Evolutionary conservation across 2,329 filamentous ascomycete genomes (phyloP).

Genomic region (Microthyrium microscopicum): DNA sequence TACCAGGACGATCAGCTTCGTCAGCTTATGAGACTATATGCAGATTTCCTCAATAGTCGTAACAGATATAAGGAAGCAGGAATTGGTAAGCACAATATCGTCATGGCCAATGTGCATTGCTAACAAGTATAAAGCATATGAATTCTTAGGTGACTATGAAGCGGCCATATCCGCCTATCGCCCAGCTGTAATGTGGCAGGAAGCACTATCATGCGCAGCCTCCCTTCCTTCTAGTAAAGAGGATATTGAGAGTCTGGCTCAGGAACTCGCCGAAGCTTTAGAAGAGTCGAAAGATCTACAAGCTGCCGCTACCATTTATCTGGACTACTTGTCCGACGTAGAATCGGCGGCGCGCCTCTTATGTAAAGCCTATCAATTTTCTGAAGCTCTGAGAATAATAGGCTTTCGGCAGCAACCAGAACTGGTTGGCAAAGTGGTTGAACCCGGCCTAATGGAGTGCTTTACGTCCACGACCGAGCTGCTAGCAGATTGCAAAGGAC

Average conservation of each 20-base stretch:
- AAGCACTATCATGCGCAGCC: conserved; percentile 67
- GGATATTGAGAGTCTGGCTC: conserved; percentile 52
- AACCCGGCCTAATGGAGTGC: conserved; percentile 63
- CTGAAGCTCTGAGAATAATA: conserved; percentile 70
- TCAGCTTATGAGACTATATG: conserved; percentile 62
- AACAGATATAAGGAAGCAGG: conserved; percentile 77
- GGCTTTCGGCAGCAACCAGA: conserved; percentile 41
- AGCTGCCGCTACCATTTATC: conserved; percentile 61
- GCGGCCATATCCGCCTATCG: conserved; percentile 73
- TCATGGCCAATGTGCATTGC: neutral
- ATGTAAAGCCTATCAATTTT: conserved; percentile 76
- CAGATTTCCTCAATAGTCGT: conserved; percentile 54
- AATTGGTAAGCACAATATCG: no score
- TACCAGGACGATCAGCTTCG: conserved; percentile 55
- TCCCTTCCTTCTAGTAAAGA: conserved; percentile 45
- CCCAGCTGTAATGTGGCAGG: conserved; percentile 75
- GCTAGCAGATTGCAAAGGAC: conserved; percentile 78
- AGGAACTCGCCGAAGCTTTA: conserved; percentile 58
- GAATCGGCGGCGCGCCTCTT: conserved; percentile 56
- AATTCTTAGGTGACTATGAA: conserved; percentile 59
- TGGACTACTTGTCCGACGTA: conserved; percentile 64
- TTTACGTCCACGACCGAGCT: conserved; percentile 75
- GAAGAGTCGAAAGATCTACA: conserved; percentile 72
- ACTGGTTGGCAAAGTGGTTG: conserved; percentile 53
- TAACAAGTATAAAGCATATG: no score